Conservation (phyloP, 768 basidiomycete species). For the Coprinopsis sp. region DNA sequence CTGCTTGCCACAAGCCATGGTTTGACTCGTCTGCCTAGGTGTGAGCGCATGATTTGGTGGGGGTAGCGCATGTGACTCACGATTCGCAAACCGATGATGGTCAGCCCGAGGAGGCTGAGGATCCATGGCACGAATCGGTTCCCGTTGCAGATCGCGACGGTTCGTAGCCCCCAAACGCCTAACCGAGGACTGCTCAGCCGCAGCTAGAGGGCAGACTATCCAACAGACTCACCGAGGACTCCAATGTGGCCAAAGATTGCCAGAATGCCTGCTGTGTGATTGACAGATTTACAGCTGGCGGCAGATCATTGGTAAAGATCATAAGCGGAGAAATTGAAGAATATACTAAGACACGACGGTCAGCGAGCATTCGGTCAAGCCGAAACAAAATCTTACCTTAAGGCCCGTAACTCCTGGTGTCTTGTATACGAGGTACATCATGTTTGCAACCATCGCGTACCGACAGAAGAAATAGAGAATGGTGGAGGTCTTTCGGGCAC, state of each 20-base stretch:
- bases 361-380: neutral
- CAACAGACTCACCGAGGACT: neutral
- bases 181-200: neutral
- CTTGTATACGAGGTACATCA: neutral
- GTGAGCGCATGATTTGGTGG: neutral
- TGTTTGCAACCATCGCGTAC: constrained; percentile 5
- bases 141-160: constrained; percentile 1
- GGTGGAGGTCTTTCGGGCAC: neutral
- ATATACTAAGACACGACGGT: neutral
- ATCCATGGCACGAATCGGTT: neutral
- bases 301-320: neutral
- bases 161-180: constrained; percentile 8
- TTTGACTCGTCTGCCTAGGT: too few species aligned
- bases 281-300: neutral
- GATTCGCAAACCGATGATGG: neutral
- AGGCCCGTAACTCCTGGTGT: neutral
- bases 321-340: neutral
- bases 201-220: neutral
- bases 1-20: too few species aligned
- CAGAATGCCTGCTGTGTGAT: neutral
- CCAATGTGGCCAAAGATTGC: constrained; percentile 7
- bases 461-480: constrained; percentile 6
- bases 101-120: neutral
- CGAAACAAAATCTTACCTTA: neutral
- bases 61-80: neutral